Evolutionary conservation across 1,284 basidiomycete species (phyloP).

Genomic region (Papiliotrema nemorosa): DNA sequence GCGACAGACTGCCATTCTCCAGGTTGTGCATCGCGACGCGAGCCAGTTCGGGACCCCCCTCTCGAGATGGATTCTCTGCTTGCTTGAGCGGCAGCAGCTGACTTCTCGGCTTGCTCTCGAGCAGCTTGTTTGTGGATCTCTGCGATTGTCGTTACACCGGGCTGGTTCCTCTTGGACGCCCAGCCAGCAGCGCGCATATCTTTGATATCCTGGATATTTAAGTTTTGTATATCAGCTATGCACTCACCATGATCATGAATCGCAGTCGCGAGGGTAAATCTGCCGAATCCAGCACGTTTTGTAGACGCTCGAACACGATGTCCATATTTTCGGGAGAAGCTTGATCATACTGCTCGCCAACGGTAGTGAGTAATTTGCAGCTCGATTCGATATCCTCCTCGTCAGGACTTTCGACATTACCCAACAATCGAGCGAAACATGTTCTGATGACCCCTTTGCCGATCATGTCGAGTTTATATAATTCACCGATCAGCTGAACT

Average conservation of each 20-base stretch:
- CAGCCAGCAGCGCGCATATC: slow-evolving; percentile 83
- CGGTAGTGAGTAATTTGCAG: slow-evolving; percentile 86
- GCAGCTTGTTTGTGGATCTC: slow-evolving; percentile 79
- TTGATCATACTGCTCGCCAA: slow-evolving; percentile 77
- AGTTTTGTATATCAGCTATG: not conserved
- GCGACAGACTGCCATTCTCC: slow-evolving; percentile 87
- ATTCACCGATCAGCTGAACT: slow-evolving; percentile 95
- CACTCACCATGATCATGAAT: slow-evolving; percentile 85
- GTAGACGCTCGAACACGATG: slow-evolving; percentile 89
- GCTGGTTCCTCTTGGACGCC: slow-evolving; percentile 66
- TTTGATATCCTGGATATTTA: slow-evolving; percentile 65
- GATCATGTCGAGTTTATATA: slow-evolving; percentile 95
- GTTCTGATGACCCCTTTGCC: slow-evolving; percentile 94
- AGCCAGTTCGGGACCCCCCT: slow-evolving; percentile 84
- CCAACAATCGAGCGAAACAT: slow-evolving; percentile 89
- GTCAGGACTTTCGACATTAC: slow-evolving; percentile 89
- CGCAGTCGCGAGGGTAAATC: slow-evolving; percentile 82
- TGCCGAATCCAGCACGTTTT: slow-evolving; percentile 67
- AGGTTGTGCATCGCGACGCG: slow-evolving; percentile 50
- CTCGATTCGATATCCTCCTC: slow-evolving; percentile 97
- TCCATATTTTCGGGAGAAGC: slow-evolving; percentile 73
- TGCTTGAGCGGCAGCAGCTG: slow-evolving; percentile 54
- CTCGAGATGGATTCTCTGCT: slow-evolving; percentile 60
- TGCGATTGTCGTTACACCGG: slow-evolving; percentile 83
- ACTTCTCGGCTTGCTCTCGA: slow-evolving; percentile 71